Conservation (phyloP, 1,139 yeast genomes). For the Geotrichum restrictum region DNA sequence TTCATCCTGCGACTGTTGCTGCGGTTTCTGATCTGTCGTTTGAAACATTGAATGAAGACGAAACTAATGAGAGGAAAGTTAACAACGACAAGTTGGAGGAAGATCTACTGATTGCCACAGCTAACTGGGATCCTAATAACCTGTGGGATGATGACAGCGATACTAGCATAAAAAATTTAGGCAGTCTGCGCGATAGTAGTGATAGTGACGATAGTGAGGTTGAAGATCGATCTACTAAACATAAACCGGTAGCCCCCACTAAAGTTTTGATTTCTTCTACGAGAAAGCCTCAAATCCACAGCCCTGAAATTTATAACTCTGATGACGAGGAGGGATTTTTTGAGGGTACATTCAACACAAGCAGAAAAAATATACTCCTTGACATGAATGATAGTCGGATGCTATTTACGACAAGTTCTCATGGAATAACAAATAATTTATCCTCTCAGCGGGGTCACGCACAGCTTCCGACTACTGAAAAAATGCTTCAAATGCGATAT, state of each 20-base stretch:
- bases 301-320: conserved; percentile 34
- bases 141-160: conserved; percentile 49
- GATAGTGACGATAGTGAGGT: conserved; percentile 24
- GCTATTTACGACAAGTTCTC: conserved; percentile 47
- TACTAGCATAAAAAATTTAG: conserved; percentile 13
- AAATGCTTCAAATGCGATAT: conserved; percentile 52
- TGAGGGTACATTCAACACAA: conserved; percentile 56
- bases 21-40: conserved; percentile 23
- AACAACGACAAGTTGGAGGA: conserved; percentile 39
- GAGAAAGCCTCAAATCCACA: conserved; percentile 3
- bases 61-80: conserved; percentile 21
- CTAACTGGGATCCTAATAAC: conserved; percentile 77
- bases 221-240: conserved; percentile 16
- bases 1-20: conserved; percentile 17
- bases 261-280: background rate
- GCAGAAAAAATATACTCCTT: conserved; percentile 47
- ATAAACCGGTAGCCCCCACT: background rate
- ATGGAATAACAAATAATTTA: conserved; percentile 32
- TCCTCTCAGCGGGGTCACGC: conserved; percentile 32
- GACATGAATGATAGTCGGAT: conserved; percentile 87
- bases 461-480: conserved; percentile 49
- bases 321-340: conserved; percentile 79
- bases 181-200: conserved; percentile 14
- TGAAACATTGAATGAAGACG: conserved; percentile 15
- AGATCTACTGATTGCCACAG: conserved; percentile 66